Base-by-base conservation (phyloP, 2,329 filamentous ascomycete species). In the Nemania diffusa region DNA sequence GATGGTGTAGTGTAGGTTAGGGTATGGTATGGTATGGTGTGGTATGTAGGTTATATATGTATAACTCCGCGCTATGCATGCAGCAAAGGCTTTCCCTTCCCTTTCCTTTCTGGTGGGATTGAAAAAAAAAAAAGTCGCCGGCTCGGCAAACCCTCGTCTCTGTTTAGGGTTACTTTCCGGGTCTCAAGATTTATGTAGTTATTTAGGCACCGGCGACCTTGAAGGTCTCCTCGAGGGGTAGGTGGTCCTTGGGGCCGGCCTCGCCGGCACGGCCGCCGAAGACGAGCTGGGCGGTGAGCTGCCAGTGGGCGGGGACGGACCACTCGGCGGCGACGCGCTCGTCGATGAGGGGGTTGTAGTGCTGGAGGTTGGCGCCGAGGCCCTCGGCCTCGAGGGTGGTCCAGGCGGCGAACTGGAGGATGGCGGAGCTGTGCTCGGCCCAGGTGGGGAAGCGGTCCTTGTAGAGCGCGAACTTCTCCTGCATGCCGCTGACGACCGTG, bases 281-380 rank as follows among this genome's bases (percentile, higher is more conserved):
- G 75, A 97, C 93, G 72, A 97, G 84, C 85, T 97, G 93, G 26
- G 92, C 90, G 77, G 90, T 88, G 71, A 97, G 86, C 76, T 87
- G 88, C 93, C 94, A 97, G 74, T 86, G 85, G 20, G 81, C 76
- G 50, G 92, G 91, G 34, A 97, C 74, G 64, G 85, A 85, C 91
- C 92, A 97, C 73, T 88, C 83, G 69, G 81, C 83, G 51, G 85
- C 81, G 60, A 94, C 91, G 82, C 90, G 88, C 71, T 85, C 84
- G 81, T 97, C 91, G 73, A 97, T 88, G 65, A 97, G 81, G 22
- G 93, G 93, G 87, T 93, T 96, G 85, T 97, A 97, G 84, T 97
- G 94, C 85, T 97, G 94, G 60, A 97, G 86, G 85, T 94, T 97
- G 78, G 91, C 92, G 72, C 93, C 93, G 64, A 97, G 87, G 32